These are phyloP conservation scores for Agapanthus africanus DNA, from an alignment of 106 monocot species.

Conservation along the genomic window DNA sequence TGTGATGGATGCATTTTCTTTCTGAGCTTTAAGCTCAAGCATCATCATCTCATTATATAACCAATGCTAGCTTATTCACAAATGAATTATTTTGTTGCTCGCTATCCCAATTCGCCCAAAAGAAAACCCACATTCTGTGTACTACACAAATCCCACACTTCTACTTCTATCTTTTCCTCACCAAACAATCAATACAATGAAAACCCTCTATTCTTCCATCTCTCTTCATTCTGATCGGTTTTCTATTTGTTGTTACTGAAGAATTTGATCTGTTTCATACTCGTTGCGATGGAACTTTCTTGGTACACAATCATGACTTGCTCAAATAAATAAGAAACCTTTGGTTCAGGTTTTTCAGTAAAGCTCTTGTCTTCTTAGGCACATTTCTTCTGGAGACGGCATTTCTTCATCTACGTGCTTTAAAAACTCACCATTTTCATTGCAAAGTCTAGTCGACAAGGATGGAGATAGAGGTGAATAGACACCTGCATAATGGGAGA, in stretches of 20 bases:
- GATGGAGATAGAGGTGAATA: too few relatives aligned
- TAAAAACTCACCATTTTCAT: too few relatives aligned
- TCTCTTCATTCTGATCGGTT: not conserved
- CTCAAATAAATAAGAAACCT: not conserved
- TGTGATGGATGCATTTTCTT: too few relatives aligned
- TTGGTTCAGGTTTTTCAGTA: not conserved
- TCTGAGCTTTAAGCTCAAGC: too few relatives aligned
- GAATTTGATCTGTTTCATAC: not conserved
- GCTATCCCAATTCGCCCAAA: too few relatives aligned
- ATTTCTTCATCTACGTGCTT: conserved; percentile 57
- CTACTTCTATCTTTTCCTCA: not conserved
- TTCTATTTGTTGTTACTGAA: not conserved
- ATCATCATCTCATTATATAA: too few relatives aligned
- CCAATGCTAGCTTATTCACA: too few relatives aligned
- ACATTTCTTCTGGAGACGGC: conserved; percentile 46
- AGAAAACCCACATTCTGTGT: too few relatives aligned
- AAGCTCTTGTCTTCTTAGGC: conserved; percentile 49
- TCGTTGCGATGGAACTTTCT: not conserved
- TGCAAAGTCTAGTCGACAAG: too few relatives aligned
- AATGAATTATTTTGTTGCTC: too few relatives aligned
- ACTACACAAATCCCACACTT: too few relatives aligned
- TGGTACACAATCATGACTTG: not conserved
- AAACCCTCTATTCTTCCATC: too few relatives aligned
- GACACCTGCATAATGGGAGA: conserved; percentile 32
- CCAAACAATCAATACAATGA: not conserved